Base-by-base conservation (phyloP, 2,329 filamentous ascomycete genomes). In the Calonectria honghensis region DNA sequence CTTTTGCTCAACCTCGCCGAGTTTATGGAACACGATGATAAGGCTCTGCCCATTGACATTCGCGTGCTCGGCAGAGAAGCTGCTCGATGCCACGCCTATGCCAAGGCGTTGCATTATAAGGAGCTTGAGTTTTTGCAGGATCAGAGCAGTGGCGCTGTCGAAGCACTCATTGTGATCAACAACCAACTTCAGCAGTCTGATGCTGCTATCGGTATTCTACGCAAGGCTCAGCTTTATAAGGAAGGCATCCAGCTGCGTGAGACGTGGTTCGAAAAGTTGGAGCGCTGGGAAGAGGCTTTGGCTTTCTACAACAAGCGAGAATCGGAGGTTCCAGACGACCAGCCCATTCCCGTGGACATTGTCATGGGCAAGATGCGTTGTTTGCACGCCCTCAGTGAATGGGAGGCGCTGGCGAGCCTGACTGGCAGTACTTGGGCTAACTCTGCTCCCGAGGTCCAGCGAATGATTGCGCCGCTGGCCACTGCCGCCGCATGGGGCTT, bases 291-390 rank as follows among this genome's bases (percentile, higher is more conserved):
- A 78, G 97, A 99, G 85, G 97, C 97, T 3, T 88, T 99, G 71
- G 92, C 93, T 59, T 97, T 97, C 63, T 98, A 98, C 82, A 95
- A 97, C 80, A 93, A 95, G 82, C 94, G 96, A 57, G 96, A 98
- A 81, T 86, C 88, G 67, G 93, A 95, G 78, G 89, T 95, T 37
- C 88, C 89, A 0, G 84, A 87, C 3, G 90, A 91, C 71, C 86
- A 90, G 74, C 83, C 87, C 1, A 86, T 88, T 0, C 96, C 95
- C 0, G 95, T 99, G 75, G 97, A 98, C 74, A 95, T 99, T 69
- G 96, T 98, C 41, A 98, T 99, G 96, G 97, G 97, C 78, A 99
- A 99, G 86, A 99, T 99, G 97, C 93, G 97, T 63, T 99, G 97
- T 89, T 87, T 98, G 77, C 97, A 99, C 83, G 97, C 97, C 11